Evolutionary conservation across 2,329 filamentous ascomycete genomes (phyloP), one percentile per base, ranked within the genome.

Genomic region (Fusarium chaquense): DNA sequence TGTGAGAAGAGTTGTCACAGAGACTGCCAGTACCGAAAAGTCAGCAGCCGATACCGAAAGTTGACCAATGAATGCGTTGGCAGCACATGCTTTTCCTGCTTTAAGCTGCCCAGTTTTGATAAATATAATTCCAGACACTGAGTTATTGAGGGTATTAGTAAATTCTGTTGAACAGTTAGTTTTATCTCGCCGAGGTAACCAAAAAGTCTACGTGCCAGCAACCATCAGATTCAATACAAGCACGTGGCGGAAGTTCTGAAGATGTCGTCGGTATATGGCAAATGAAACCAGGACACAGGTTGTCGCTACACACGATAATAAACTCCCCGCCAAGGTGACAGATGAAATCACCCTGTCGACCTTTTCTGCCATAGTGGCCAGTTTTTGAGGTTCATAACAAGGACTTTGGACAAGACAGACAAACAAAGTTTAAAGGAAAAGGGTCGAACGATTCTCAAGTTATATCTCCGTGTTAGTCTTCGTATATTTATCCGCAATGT

Each of bases 21-120:
- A 72, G 12, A 74, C 73, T 26, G 72, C 71, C 10, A 74, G 58
- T 9, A 74, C 72, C 11, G 71, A 73, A 49, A 74, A 75, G 50
- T 74, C 72, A 38, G 72, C 63, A 18, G 71, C 72, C 9, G 67
- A 70, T 7, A 75, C 67, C 8, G 72, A 74, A 6, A 74, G 58
- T 35, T 74, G 72, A 0, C 69, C 72, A 6, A 72, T 47, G 16
- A 75, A 64, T 0, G 54, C 72, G n/a, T 75, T 75, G 9, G 51
- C 41, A 3, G 53, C 49, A 12, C 72, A 74, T n/a, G 72, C 26
- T 5, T 44, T 28, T 4, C 70, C 67, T 12, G 62, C 41, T 6
- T 55, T 46, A 1, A 74, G 67, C 9, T 65, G 44, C 6, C 60
- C 44, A 9, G 45, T 57, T 3, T 28, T 32, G 5, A 74, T 44